Conservation (phyloP, 306 rosid species). For the Pyrus bretschneideri region DNA sequence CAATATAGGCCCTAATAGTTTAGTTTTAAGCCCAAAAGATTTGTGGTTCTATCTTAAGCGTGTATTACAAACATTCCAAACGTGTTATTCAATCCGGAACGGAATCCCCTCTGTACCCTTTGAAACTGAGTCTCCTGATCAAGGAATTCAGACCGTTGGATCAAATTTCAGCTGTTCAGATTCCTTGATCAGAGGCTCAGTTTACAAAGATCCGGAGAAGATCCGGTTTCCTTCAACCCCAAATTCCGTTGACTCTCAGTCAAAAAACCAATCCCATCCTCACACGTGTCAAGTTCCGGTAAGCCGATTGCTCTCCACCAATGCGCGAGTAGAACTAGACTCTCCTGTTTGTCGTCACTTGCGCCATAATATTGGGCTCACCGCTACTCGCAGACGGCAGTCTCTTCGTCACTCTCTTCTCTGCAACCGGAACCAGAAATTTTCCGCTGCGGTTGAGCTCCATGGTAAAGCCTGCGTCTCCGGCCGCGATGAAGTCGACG, state of each 20-base stretch:
- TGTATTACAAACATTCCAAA: constrained; percentile 8
- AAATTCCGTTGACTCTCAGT: too few species aligned
- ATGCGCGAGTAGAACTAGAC: not conserved
- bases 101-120: too few species aligned
- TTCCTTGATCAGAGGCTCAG: too few species aligned
- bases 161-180: too few species aligned
- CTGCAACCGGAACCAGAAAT: not conserved
- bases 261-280: not conserved
- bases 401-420: not conserved
- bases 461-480: constrained; percentile 40
- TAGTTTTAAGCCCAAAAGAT: not conserved
- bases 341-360: not conserved
- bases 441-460: not conserved
- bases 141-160: too few species aligned
- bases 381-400: not conserved
- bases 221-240: not conserved
- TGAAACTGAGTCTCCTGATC: too few species aligned
- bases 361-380: not conserved
- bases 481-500: constrained; percentile 21
- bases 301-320: not conserved
- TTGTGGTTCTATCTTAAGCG: not conserved
- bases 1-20: not conserved
- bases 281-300: not conserved
- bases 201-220: too few species aligned
- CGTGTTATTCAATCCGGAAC: not conserved